Conservation (phyloP, 768 basidiomycete genomes). For the Pisolithus microcarpus region DNA sequence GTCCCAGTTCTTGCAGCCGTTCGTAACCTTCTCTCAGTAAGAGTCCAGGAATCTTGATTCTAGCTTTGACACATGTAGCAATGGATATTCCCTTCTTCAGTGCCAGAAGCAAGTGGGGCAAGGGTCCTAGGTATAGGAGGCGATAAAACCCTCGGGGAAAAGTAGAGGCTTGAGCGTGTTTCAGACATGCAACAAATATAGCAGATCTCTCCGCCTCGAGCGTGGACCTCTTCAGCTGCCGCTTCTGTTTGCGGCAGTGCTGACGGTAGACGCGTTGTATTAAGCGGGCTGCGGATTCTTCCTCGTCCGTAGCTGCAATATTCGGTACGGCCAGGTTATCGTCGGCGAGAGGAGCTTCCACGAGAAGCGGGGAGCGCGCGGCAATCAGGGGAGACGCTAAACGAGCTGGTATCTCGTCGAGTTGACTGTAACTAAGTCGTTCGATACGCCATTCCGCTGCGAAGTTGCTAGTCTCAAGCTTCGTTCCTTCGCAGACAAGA, state of each 20-base stretch:
- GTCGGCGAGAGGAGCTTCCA: background rate
- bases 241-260: background rate
- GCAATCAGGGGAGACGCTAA: constrained; percentile 13
- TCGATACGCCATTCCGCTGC: constrained; percentile 15
- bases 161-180: constrained; percentile 17
- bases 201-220: constrained; percentile 14
- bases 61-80: constrained; percentile 24
- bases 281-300: constrained; percentile 8
- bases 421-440: constrained; percentile 24
- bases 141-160: constrained; percentile 30
- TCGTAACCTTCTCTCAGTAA: constrained; percentile 24
- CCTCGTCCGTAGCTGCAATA: constrained; percentile 11
- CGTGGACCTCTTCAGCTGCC: constrained; percentile 10
- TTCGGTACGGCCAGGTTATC: no score
- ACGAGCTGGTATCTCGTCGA: constrained; percentile 25
- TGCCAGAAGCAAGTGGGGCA: constrained; percentile 37
- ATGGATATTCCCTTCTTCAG: constrained; percentile 28
- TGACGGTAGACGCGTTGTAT: constrained; percentile 17
- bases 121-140: constrained; percentile 28
- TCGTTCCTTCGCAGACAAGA: constrained; percentile 14
- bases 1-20: constrained; percentile 28
- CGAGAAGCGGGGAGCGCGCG: constrained; percentile 11
- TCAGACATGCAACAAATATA: constrained; percentile 25
- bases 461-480: background rate
- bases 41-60: constrained; percentile 21